Percentiles rank a stretch among this genome's conserved stretches.
phyloP scores from a whole-genome alignment of 225 moss, liverwort and hornwort genomes.

The Takakia lepidozioides region DNA sequence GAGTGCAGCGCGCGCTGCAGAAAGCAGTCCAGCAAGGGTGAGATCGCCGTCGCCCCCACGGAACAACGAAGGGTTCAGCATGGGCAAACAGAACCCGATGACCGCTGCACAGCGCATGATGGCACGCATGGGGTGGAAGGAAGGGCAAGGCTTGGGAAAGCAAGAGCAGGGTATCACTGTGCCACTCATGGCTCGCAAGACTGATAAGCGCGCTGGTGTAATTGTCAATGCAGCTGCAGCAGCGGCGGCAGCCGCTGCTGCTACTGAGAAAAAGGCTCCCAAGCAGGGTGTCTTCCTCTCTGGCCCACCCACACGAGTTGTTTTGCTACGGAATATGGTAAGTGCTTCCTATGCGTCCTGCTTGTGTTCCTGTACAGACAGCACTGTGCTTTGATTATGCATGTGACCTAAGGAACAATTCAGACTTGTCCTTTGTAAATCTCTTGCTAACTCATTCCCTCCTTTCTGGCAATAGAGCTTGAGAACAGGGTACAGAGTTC shows the following conservation, averaged over 20 bases:
- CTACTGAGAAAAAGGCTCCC: constrained; percentile 6
- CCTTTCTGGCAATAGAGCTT: too few species aligned
- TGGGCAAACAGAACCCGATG: constrained; percentile 79
- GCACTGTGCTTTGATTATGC: too few species aligned
- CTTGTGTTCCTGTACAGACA: too few species aligned
- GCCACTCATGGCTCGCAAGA: constrained; percentile 99
- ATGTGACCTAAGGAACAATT: too few species aligned
- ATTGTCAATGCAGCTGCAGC: constrained; percentile 94
- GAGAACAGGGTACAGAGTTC: too few species aligned
- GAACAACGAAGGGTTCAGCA: constrained; percentile 76
- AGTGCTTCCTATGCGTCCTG: background rate
- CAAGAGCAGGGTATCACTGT: constrained; percentile 98
- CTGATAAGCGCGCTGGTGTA: constrained; percentile 94
- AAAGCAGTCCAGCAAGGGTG: constrained; percentile 42
- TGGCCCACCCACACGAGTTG: constrained; percentile 88
- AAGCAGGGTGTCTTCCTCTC: constrained; percentile 81
- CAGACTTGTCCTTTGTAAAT: too few species aligned
- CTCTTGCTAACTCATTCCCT: too few species aligned
- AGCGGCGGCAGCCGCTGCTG: constrained; percentile 11
- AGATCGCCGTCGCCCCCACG: constrained; percentile 91
- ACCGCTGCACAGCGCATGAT: constrained; percentile 99
- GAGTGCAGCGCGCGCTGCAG: constrained; percentile 57
- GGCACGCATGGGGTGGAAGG: constrained; percentile 99
- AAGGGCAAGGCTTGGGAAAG: constrained; percentile 96
- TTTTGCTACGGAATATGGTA: constrained; percentile 97